These are phyloP conservation scores for Mikania micrantha DNA, from an alignment of 129 eudicot genomes.

Conservation along the genomic window DNA sequence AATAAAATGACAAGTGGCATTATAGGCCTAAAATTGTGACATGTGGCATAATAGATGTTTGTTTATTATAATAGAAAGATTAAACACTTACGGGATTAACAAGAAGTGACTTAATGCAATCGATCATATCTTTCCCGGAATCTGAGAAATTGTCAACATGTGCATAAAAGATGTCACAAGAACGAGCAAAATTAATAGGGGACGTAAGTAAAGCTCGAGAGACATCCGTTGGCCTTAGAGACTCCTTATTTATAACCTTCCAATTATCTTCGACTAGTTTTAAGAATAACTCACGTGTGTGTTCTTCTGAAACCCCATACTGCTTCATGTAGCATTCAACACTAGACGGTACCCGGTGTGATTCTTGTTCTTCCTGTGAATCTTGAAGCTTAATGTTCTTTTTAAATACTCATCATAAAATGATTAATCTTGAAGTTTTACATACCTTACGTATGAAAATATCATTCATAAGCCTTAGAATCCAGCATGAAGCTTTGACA, in stretches of 20 bases:
- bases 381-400: neutral
- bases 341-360: conserved; percentile 27
- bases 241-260: conserved; percentile 44
- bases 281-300: conserved; percentile 7
- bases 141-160: conserved; percentile 32
- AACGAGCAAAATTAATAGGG: conserved; percentile 25
- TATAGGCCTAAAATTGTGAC: no score
- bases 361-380: conserved; percentile 30
- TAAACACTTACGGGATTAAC: conserved; percentile 21
- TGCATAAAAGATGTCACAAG: conserved; percentile 24
- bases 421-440: neutral
- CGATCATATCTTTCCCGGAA: conserved; percentile 13
- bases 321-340: conserved; percentile 48
- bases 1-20: no score
- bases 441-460: conserved; percentile 35
- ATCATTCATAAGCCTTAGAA: conserved; percentile 39
- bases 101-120: conserved; percentile 21
- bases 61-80: no score
- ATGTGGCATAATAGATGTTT: no score
- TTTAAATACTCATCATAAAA: neutral
- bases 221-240: conserved; percentile 15
- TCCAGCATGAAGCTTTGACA: conserved; percentile 25
- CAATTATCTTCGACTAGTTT: conserved; percentile 36
- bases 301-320: conserved; percentile 25
- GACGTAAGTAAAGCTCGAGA: conserved; percentile 17